Evolutionary conservation across 1,139 yeast genomes (phyloP), one percentile per base, ranked within the genome.

Genomic region (Taphrina pruni): DNA sequence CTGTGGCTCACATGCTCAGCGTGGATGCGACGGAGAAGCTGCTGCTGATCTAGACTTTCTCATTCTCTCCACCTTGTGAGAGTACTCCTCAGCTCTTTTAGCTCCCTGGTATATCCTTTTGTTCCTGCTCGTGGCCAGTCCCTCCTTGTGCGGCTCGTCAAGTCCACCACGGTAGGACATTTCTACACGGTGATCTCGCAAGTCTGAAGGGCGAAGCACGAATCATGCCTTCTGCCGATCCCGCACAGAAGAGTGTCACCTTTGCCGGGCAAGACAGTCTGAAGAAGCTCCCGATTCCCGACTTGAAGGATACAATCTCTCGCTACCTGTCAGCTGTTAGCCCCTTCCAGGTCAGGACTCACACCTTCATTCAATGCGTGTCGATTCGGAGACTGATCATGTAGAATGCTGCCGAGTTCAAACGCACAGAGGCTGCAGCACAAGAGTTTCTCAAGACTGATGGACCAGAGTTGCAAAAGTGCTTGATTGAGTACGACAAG

Each of bases 211-310:
- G 32, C 60, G 6, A 45, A 55, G 32, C 39, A 50, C 20, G 20
- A 50, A 35, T 35, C 54, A 50, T 50, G 54, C 36, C 54, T 6
- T 8, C 54, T 21, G 54, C 12, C 7, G 36, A 48, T 21, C 60
- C 11, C 4, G 14, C 38, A 6, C 46, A 46, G 11, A 26, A 32
- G 50, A 54, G 61, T 32, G 65, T 73, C 58, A 87, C 92, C 3
- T 88, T 81, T 75, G 83, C 84, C 65, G 80, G 81, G 75, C 94
- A 88, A 77, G 84, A 82, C 70, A 78, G 81, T 69, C 81, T 88
- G 70, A 79, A 82, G 70, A 87, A 86, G 76, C 81, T 91, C 46
- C 97, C 97, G 17, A 89, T 91, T 61, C 97, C 97, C 0, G 85
- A 86, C 52, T 81, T 91, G 70, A 80, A 82, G 54, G 86, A 85